Evolutionary conservation across 2,329 filamentous ascomycete genomes (phyloP).

Genomic region (Microdochium trichocladiopsis): DNA sequence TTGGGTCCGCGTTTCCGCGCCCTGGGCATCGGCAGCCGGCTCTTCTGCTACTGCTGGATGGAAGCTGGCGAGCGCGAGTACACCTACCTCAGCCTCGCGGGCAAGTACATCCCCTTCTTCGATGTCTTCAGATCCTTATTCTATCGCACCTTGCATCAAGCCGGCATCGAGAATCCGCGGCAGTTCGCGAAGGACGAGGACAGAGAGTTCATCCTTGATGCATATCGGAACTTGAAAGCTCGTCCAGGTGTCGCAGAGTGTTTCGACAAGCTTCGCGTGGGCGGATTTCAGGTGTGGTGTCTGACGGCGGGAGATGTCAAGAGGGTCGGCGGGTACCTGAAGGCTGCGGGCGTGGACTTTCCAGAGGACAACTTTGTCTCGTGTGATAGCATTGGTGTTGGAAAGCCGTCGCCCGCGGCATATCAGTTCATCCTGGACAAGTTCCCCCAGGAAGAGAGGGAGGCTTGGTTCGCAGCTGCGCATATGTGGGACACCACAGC

Average conservation of each 20-base stretch:
- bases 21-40: slow-evolving; percentile 29
- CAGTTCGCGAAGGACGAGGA: slow-evolving; percentile 33
- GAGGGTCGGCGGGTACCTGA: slow-evolving; percentile 45
- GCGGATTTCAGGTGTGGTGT: slow-evolving; percentile 45
- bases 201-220: slow-evolving; percentile 26
- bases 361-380: slow-evolving; percentile 41
- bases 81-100: slow-evolving; percentile 37
- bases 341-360: slow-evolving; percentile 38
- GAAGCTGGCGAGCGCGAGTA: slow-evolving; percentile 40
- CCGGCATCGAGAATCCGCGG: slow-evolving; percentile 34
- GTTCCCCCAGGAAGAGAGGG: slow-evolving; percentile 16
- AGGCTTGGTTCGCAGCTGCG: slow-evolving; percentile 48
- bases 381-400: slow-evolving; percentile 39
- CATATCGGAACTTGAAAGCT: slow-evolving; percentile 27
- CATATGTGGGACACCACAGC: slow-evolving; percentile 54
- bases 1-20: slow-evolving; percentile 31
- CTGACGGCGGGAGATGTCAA: slow-evolving; percentile 43
- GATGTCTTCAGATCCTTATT: slow-evolving; percentile 35
- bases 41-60: slow-evolving; percentile 39
- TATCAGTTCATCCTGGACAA: slow-evolving; percentile 33
- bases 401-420: slow-evolving; percentile 40
- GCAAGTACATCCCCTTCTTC: slow-evolving; percentile 32
- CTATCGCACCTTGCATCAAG: slow-evolving; percentile 37
- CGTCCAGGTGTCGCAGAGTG: slow-evolving; percentile 32
- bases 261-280: slow-evolving; percentile 30